A percentile compares a stretch with the other conserved stretches of the same genome.
Evolutionary conservation across 2,329 filamentous ascomycete genomes (phyloP).

Genomic region (Rachicladosporium sp.): DNA sequence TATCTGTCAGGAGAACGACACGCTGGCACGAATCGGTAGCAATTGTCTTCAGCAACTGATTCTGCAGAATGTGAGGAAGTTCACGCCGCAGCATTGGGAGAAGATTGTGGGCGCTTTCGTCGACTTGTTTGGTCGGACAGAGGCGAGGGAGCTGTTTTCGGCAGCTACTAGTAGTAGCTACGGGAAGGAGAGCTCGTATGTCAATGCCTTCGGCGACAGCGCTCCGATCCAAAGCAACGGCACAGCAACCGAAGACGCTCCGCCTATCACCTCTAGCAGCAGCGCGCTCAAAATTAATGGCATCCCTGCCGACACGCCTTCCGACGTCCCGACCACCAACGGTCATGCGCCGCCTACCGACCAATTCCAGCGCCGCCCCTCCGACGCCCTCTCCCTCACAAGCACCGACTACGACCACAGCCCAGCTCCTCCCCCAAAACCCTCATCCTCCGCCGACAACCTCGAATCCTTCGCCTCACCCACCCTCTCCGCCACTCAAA

Average conservation of each 20-base stretch:
- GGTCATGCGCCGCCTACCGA: slow-evolving; percentile 5
- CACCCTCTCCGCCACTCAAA: slow-evolving; percentile 48
- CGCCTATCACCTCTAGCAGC: slow-evolving; percentile 10
- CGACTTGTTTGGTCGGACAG: slow-evolving; percentile 86
- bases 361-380: slow-evolving; percentile 4
- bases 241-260: slow-evolving; percentile 5
- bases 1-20: slow-evolving; percentile 98
- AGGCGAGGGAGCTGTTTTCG: slow-evolving; percentile 88
- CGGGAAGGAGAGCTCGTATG: slow-evolving; percentile 13
- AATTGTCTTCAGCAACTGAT: slow-evolving; percentile 97
- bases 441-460: background rate
- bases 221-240: no score
- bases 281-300: slow-evolving; percentile 35
- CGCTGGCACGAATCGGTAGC: slow-evolving; percentile 91
- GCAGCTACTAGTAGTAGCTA: slow-evolving; percentile 48
- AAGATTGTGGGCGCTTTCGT: slow-evolving; percentile 95
- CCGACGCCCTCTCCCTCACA: slow-evolving; percentile 7
- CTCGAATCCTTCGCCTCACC: slow-evolving; percentile 69
- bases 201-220: slow-evolving; percentile 12
- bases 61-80: slow-evolving; percentile 89
- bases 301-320: slow-evolving; percentile 9
- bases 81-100: slow-evolving; percentile 74
- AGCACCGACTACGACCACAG: slow-evolving; percentile 9
- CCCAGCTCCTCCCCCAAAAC: slow-evolving; percentile 6
- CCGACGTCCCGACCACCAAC: slow-evolving; percentile 11